Base-by-base conservation (phyloP, 495 filamentous ascomycete species). In the Tirmania nivea region DNA sequence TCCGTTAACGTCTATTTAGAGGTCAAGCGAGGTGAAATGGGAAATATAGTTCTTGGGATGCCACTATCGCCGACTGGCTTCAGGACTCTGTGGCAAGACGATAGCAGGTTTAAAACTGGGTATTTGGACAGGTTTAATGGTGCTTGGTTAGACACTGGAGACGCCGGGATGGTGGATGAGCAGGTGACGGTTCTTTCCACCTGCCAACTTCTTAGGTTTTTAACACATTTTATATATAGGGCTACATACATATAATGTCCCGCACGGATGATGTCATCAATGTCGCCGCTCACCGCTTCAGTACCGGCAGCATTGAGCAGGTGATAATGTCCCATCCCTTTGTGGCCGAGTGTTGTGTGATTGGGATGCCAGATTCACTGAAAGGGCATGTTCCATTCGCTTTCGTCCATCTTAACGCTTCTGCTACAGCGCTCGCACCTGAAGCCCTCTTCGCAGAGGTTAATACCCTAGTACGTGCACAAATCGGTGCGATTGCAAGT, bases 381-480 rank as follows among this genome's bases (percentile, higher is more conserved):
- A 95, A 95, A 65, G 88, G 88, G 48, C 84, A 89, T 60, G 74
- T 94, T 7, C 88, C 88, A 1, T 93, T 95, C 60, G 88, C 86
- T 10, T 90, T 95, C 60, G 71, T 93, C 53, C 78, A 79, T 77
- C 35, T 71, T 68, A 3, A 69, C 67, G 1, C 65, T 70, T 14
- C 2, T 68, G 75, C 59, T 73, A 76, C 0, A 35, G 63, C 14
- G 66, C 67, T 0, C 68, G 67, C 25, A 62, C 73, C 2, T 68
- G 67, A 69, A 0, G 56, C 68, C 9, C 65, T 80, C 6, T 65
- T 66, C 12, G 52, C 62, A 3, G 69, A 78, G 60, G 73, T 90
- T 10, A 76, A 45, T 45, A 45, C 39, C 39, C 12, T 45, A 14
- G 39, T 45, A 19, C 39, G 39, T 19, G 39, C 39, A 8, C 39